These are phyloP conservation scores for Coemansia sp. DNA, from an alignment of 192 early-diverging fungal genomes.

Conservation along the genomic window DNA sequence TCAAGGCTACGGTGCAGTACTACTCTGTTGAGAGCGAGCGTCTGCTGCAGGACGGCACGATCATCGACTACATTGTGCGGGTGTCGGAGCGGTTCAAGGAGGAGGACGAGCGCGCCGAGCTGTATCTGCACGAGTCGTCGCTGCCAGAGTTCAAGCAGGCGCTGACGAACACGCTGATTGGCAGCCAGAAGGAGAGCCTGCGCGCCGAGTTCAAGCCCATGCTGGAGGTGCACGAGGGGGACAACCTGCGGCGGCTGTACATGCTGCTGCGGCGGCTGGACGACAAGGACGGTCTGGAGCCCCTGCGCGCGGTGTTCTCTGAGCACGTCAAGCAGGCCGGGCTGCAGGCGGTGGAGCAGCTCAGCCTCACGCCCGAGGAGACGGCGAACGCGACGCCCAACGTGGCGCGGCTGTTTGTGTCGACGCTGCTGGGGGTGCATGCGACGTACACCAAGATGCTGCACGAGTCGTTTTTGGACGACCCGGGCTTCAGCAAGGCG, in stretches of 20 bases:
- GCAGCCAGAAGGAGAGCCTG: constrained; percentile 78
- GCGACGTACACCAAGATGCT: constrained; percentile 83
- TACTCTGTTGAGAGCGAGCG: constrained; percentile 90
- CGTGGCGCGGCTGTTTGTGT: constrained; percentile 75
- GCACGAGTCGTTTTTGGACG: constrained; percentile 71
- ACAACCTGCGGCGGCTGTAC: constrained; percentile 90
- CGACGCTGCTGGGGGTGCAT: constrained; percentile 85
- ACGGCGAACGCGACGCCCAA: constrained; percentile 14
- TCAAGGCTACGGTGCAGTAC: constrained; percentile 78
- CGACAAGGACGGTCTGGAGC: constrained; percentile 71
- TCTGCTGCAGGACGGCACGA: constrained; percentile 87
- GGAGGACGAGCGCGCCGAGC: constrained; percentile 87
- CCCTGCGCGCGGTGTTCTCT: constrained; percentile 77
- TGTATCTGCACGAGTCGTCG: constrained; percentile 86
- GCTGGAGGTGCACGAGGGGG: constrained; percentile 84
- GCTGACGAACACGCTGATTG: constrained; percentile 88
- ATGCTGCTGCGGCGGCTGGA: constrained; percentile 77
- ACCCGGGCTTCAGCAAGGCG: constrained; percentile 87
- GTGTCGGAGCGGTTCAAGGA: constrained; percentile 71
- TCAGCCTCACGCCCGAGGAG: constrained; percentile 59
- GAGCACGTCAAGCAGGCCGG: constrained; percentile 81
- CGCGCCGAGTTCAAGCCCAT: constrained; percentile 91
- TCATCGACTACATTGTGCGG: constrained; percentile 96
- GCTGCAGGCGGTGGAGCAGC: constrained; percentile 62
- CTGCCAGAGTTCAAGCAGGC: constrained; percentile 76